Base-by-base conservation (phyloP, 805 yeast species). In the Barnettozyma salicaria region DNA sequence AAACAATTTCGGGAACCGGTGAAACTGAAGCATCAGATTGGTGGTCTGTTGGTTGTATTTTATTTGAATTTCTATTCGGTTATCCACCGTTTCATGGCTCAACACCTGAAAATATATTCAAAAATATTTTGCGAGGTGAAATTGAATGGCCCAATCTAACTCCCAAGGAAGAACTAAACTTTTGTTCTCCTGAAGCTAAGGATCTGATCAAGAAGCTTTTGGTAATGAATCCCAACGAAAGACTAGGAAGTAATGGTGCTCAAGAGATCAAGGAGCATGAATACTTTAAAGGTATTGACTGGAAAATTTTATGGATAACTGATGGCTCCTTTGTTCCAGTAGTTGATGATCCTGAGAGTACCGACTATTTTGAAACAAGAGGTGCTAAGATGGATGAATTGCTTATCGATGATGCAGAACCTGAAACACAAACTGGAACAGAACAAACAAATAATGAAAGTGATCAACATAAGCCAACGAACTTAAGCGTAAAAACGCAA, bases 21-120 rank as follows among this genome's bases (percentile, higher is more conserved):
- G 96, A 90, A 56, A 84, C 79, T 43, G 88, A 78, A 45, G 74
- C 79, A 19, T 44, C 90, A n/a, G 97, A 89, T 63, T 89, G 98
- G 98, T 92, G 99, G 99, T 86, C 97, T 2, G 74, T 90, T 23
- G 99, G 99, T 0, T 90, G 97, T 59, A 87, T 92, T 10, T 61
- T 90, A 39, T 92, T 90, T 65, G 99, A 92, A 60, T 81, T 92
- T 54, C 55, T 87, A 27, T 84, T 81, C 57, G 98, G 98, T 0
- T 84, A 77, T 56, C 96, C 99, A 2, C 99, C 99, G 3, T 92
- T 92, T 59, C 92, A 85, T 57, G 95, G 83, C 2, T 65, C 67
- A 5, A 70, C 87, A 1, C 92, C 96, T 0, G 84, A 81, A 28
- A 64, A 68, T 41, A 95, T 92, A 0, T 92, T 92, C 56, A 74